Evolutionary conservation across 345 rosid species (phyloP).

Genomic region (Hibiscus syriacus): DNA sequence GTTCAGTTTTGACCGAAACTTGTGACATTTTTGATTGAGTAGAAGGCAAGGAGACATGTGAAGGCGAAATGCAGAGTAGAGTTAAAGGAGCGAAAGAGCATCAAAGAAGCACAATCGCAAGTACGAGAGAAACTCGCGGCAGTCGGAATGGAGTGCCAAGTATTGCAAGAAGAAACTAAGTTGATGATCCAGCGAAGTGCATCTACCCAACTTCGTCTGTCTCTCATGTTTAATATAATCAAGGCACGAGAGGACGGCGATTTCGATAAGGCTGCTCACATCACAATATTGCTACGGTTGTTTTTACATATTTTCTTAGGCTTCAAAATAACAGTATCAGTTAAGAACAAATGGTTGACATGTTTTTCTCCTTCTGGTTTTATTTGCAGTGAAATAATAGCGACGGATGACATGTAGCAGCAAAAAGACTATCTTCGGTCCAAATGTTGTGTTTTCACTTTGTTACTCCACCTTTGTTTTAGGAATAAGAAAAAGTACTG

Average conservation of each 20-base stretch:
- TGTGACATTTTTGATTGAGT: too few relatives aligned
- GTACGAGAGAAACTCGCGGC: background rate
- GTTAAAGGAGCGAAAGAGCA: background rate
- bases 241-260: background rate
- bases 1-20: too few relatives aligned
- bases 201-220: background rate
- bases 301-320: background rate
- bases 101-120: background rate
- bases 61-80: background rate
- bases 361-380: background rate
- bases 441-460: background rate
- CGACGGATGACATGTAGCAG: background rate
- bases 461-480: too few relatives aligned
- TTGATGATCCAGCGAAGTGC: background rate
- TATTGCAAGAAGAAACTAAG: background rate
- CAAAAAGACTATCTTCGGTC: background rate
- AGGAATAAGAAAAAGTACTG: too few relatives aligned
- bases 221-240: background rate
- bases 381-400: background rate
- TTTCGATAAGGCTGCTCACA: background rate
- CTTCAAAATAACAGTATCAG: background rate
- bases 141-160: background rate
- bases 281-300: background rate
- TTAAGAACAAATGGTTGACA: background rate
- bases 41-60: background rate